phyloP scores from a whole-genome alignment of 306 rosid genomes.

The Phaseolus lunatus region DNA sequence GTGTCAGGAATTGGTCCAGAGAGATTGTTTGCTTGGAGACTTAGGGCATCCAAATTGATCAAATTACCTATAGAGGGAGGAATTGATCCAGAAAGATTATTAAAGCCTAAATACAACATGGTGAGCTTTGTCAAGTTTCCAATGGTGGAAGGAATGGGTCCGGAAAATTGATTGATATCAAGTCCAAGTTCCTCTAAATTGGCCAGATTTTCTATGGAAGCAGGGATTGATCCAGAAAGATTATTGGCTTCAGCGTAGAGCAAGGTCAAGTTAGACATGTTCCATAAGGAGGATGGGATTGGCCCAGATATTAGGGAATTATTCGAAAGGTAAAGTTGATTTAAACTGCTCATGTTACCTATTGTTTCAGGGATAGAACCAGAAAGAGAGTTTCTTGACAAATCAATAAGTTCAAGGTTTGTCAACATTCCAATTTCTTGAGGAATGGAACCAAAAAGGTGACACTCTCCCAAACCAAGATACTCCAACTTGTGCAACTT shows the following conservation, averaged over 20 bases:
- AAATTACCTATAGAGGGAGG: conserved; percentile 46
- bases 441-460: conserved; percentile 44
- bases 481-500: conserved; percentile 29
- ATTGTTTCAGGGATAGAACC: conserved; percentile 45
- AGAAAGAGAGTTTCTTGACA: conserved; percentile 4
- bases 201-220: conserved; percentile 37
- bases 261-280: conserved; percentile 31
- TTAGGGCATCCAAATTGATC: conserved; percentile 16
- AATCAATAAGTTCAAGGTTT: conserved; percentile 4
- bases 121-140: conserved; percentile 44
- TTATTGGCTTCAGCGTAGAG: neutral
- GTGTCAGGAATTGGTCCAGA: conserved; percentile 47
- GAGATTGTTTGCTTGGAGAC: conserved; percentile 39
- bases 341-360: conserved; percentile 37
- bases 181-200: conserved; percentile 28
- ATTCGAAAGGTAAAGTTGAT: neutral
- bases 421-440: conserved; percentile 48
- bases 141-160: conserved; percentile 46
- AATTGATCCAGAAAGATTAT: conserved; percentile 43
- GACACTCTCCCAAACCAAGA: neutral
- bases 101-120: neutral
- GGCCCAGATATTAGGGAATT: conserved; percentile 36
- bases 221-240: conserved; percentile 41
- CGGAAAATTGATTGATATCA: neutral
- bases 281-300: conserved; percentile 46